Base-by-base conservation (phyloP, 1,284 basidiomycete species). In the Cystobasidiaceae sp. region DNA sequence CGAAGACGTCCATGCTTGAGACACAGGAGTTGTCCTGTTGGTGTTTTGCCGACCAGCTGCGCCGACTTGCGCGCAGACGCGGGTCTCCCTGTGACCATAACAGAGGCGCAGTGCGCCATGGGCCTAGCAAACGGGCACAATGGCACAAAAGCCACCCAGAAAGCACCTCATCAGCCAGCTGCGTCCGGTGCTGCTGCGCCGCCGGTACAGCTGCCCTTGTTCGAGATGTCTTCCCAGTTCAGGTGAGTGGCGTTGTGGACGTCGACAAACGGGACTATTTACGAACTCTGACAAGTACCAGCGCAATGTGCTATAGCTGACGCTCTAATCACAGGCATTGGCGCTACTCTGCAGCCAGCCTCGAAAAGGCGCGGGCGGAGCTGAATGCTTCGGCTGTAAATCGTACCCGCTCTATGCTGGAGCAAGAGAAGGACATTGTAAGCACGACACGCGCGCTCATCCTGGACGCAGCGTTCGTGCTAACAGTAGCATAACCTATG, bases 221-320 rank as follows among this genome's bases (percentile, higher is more conserved):
- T 89, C 74, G 85, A 92, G 74, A 85, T 83, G 61, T 89, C 89
- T 68, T 90, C 90, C 0, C 92, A 96, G 75, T 93, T 82, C 78
- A 82, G 80, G 68, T 86, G 5, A 33, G 70, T 39, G 34, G 37
- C 30, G n/a, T n/a, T 21, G 5, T 49, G 6, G 39, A n/a, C n/a
- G n/a, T n/a, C n/a, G n/a, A n/a, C n/a, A n/a, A n/a, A n/a, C n/a
- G n/a, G n/a, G n/a, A n/a, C n/a, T n/a, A n/a, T n/a, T n/a, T n/a
- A n/a, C n/a, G n/a, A n/a, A n/a, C n/a, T n/a, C n/a, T n/a, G n/a
- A n/a, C n/a, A n/a, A n/a, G n/a, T n/a, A n/a, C n/a, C n/a, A n/a
- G n/a, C n/a, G n/a, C n/a, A n/a, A n/a, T n/a, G n/a, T n/a, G n/a
- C n/a, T n/a, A n/a, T n/a, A n/a, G n/a, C n/a, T n/a, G n/a, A n/a